Base-by-base conservation (phyloP, 805 yeast genomes). In the Saccharomycopsis sp. region DNA sequence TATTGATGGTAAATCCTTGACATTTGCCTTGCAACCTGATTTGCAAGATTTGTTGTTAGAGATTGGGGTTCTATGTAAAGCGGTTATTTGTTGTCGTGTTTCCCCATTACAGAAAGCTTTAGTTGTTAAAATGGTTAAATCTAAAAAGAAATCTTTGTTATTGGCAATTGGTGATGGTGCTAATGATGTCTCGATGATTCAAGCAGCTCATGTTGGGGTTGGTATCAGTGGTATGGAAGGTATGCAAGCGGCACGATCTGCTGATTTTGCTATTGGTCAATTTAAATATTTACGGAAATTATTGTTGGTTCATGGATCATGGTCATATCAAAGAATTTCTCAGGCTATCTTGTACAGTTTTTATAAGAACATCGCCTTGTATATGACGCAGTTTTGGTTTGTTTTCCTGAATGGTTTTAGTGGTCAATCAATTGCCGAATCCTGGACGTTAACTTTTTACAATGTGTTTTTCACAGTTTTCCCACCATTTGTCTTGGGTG, bases 161-260 rank as follows among this genome's bases (percentile, higher is more conserved):
- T 68, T 93, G 48, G 97, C 98, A 1, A 83, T 93, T 58, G 99
- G 99, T 36, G 99, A 93, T 64, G 99, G 99, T 58, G 99, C 99
- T 2, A 93, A 93, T 59, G 99, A 93, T 66, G 98, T 93, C 33
- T 83, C 95, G 29, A 93, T 93, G 99, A 93, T 93, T 53, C 98
- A 93, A 64, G 97, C 98, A 13, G 98, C 98, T 0, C 97, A 93
- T 62, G 96, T 93, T 43, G 99, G 99, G 51, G 96, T 93, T 20
- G 99, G 99, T 60, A 94, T 93, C 51, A 85, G 95, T 64, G 99
- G 99, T 53, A 83, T 88, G 90, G 99, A 93, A 66, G 99, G 99
- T 54, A 88, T 89, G 87, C 99, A 93, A 64, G 98, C 98, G 8
- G 97, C 98, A 0, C 75, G 99, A 61, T 82, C 95, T 61, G 97